Conservation (phyloP, 192 early-diverging fungal genomes). For the Entomortierella beljakovae region DNA sequence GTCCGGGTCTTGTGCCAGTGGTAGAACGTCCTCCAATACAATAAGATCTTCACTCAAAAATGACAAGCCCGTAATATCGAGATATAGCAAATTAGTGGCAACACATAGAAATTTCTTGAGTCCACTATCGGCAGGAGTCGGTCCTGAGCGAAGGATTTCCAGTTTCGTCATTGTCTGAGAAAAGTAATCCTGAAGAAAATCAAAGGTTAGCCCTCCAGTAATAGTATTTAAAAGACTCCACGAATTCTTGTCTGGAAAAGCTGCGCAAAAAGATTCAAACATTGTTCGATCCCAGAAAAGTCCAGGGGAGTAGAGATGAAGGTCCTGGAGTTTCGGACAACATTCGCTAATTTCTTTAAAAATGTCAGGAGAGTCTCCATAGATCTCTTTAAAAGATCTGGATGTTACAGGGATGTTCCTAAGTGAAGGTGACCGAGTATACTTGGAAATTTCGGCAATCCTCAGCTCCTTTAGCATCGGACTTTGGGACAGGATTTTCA, state of each 20-base stretch:
- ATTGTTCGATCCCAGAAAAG: neutral
- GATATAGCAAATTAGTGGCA: neutral
- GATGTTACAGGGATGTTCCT: neutral
- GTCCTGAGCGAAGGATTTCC: no score
- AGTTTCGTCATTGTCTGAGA: neutral
- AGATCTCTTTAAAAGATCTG: no score
- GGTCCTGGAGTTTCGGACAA: neutral
- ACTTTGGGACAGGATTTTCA: neutral
- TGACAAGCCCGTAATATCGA: neutral
- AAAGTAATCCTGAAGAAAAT: neutral
- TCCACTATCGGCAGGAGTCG: neutral
- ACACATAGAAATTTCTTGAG: neutral
- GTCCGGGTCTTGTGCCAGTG: no score
- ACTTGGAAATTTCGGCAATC: neutral
- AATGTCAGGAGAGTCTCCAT: neutral
- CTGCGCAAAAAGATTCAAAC: neutral
- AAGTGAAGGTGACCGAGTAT: neutral
- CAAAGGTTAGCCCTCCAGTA: neutral
- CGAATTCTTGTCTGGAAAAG: neutral
- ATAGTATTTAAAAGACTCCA: neutral
- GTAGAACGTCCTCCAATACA: neutral
- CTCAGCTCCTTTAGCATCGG: neutral
- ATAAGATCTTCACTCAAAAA: neutral
- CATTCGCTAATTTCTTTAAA: neutral
- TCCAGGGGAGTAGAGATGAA: neutral